A percentile compares a stretch with the other conserved stretches of the same genome.
phyloP scores from a whole-genome alignment of 2,329 filamentous ascomycete genomes.

The Tolypocladium endophyticum region DNA sequence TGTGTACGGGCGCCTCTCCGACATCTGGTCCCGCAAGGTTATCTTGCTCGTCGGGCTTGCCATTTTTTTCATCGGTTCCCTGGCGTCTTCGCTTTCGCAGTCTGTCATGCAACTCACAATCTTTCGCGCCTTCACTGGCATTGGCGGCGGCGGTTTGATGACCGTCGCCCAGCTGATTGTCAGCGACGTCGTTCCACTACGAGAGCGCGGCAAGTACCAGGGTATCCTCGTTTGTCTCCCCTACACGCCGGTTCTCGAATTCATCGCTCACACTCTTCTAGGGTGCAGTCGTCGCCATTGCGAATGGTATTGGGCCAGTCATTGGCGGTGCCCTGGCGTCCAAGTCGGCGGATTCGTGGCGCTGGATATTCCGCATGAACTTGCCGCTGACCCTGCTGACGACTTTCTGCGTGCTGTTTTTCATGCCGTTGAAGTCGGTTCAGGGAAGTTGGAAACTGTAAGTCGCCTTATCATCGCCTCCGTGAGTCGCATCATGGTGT shows the following conservation, averaged over 20 bases:
- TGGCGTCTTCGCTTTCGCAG: conserved; percentile 30
- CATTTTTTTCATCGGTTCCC: conserved; percentile 31
- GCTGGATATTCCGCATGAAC: conserved; percentile 45
- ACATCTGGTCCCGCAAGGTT: conserved; percentile 35
- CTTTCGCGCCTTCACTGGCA: conserved; percentile 31
- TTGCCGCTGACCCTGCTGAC: conserved; percentile 39
- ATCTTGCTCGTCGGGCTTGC: conserved; percentile 25
- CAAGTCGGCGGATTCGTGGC: conserved; percentile 32
- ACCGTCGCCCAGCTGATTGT: conserved; percentile 60
- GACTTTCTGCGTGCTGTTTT: conserved; percentile 36
- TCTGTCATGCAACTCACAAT: conserved; percentile 28
- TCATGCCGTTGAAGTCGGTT: conserved; percentile 46
- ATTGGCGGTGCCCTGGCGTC: conserved; percentile 41
- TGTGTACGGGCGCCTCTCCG: conserved; percentile 32
- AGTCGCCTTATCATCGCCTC: conserved; percentile 2
- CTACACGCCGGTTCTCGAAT: background rate
- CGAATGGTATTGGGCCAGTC: conserved; percentile 43
- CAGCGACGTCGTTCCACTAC: conserved; percentile 58
- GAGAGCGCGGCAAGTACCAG: conserved; percentile 64
- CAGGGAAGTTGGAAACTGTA: conserved; percentile 38
- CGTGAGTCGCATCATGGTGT: background rate
- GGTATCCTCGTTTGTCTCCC: conserved; percentile 33
- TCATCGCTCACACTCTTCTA: conserved; percentile 1
- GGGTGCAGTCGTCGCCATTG: conserved; percentile 40
- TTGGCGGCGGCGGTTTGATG: conserved; percentile 63